Percentiles rank a stretch among this genome's conserved stretches.
Evolutionary conservation across 305 asterid genomes (phyloP).

Genomic region (Rubia tinctorum): DNA sequence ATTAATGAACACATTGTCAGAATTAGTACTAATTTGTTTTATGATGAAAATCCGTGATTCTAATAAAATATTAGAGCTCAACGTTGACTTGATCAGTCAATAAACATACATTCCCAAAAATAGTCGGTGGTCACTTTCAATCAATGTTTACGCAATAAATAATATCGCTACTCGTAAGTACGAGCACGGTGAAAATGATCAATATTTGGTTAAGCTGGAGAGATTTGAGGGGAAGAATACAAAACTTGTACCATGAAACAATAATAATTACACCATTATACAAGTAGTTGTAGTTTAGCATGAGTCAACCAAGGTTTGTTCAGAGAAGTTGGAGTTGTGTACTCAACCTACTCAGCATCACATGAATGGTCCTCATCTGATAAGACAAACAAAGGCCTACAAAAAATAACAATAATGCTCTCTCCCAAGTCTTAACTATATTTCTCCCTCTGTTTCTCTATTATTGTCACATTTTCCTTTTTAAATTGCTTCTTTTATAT

Average conservation of each 20-base stretch:
- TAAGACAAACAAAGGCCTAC: slow-evolving; percentile 12
- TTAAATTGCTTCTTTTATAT: too few relatives aligned
- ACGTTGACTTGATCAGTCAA: too few relatives aligned
- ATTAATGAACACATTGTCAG: too few relatives aligned
- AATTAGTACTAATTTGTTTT: too few relatives aligned
- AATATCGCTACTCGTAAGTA: too few relatives aligned
- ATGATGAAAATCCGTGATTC: too few relatives aligned
- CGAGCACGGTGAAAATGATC: background rate
- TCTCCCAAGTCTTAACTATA: background rate
- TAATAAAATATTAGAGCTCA: too few relatives aligned
- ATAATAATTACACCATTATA: background rate
- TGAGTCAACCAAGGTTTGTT: background rate
- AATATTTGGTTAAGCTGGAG: background rate
- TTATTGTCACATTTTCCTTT: too few relatives aligned
- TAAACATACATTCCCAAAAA: too few relatives aligned
- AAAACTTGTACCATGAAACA: background rate
- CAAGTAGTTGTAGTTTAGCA: background rate
- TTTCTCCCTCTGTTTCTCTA: too few relatives aligned
- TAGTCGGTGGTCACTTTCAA: too few relatives aligned
- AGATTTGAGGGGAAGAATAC: background rate
- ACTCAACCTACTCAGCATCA: slow-evolving; percentile 6
- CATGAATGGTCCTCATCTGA: slow-evolving; percentile 17
- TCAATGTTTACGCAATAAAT: too few relatives aligned
- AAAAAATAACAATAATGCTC: slow-evolving; percentile 9
- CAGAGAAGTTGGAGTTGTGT: background rate